Percentiles rank a stretch among this genome's conserved stretches.
Evolutionary conservation across 108 stramenopile genomes (phyloP).

Genomic region (Schizochytrium sp.): DNA sequence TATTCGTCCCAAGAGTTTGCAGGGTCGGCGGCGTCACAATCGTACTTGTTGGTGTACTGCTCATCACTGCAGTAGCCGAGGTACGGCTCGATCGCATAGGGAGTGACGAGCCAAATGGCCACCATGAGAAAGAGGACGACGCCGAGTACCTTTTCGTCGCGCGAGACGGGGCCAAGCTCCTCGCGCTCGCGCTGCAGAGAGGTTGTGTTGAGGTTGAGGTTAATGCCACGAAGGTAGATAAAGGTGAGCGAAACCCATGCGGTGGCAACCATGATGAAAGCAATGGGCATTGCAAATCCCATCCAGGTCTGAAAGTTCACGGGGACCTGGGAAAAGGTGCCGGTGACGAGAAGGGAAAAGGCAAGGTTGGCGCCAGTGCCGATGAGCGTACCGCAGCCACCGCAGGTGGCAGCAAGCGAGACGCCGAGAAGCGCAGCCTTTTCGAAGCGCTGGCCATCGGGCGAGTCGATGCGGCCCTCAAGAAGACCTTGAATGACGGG

Average conservation of each 20-base stretch:
- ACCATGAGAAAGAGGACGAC: neutral
- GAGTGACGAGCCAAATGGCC: neutral
- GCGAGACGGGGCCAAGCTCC: neutral
- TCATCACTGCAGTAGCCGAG: neutral
- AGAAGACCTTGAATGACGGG: neutral
- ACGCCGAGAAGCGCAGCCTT: neutral
- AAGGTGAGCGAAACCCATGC: neutral
- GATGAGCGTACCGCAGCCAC: neutral
- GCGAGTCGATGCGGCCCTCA: neutral
- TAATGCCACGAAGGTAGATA: neutral
- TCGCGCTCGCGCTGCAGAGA: neutral
- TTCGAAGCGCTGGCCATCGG: neutral
- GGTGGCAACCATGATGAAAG: neutral
- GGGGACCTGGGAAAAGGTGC: neutral
- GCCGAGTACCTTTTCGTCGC: neutral
- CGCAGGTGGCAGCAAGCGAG: neutral
- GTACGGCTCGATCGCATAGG: neutral
- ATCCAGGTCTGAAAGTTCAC: neutral
- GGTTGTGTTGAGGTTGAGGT: neutral
- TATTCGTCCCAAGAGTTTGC: neutral
- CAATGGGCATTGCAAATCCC: neutral
- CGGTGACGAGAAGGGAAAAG: neutral
- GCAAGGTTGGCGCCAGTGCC: neutral
- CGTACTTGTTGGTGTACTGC: neutral
- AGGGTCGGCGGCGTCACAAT: neutral